These are phyloP conservation scores for Glomus cerebriforme DNA, from an alignment of 192 early-diverging fungal genomes.

Conservation along the genomic window DNA sequence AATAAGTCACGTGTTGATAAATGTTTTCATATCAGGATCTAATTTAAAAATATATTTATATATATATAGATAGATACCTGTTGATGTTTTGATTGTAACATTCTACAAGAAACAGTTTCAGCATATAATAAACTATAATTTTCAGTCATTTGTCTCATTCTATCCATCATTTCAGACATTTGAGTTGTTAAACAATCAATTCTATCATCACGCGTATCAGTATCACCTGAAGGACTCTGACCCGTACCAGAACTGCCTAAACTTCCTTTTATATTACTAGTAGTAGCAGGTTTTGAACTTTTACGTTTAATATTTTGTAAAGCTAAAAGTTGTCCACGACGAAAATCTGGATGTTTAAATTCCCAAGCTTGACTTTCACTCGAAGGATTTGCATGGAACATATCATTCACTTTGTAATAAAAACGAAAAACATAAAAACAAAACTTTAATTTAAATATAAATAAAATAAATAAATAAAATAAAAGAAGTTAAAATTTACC, in stretches of 20 bases:
- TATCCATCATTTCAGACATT: slow-evolving; percentile 27
- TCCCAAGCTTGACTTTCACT: slow-evolving; percentile 81
- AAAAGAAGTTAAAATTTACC: slow-evolving; percentile 54
- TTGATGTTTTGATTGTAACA: slow-evolving; percentile 28
- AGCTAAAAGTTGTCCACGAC: slow-evolving; percentile 67
- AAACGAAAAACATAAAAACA: background rate
- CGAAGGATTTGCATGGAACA: slow-evolving; percentile 55
- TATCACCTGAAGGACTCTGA: background rate
- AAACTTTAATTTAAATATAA: slow-evolving; percentile 39
- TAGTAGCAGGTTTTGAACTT: slow-evolving; percentile 28
- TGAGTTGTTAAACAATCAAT: slow-evolving; percentile 28
- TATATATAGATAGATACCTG: slow-evolving; percentile 15
- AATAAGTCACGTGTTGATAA: background rate
- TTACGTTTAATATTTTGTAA: slow-evolving; percentile 74
- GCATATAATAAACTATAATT: slow-evolving; percentile 25
- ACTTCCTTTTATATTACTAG: background rate
- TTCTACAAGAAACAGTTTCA: slow-evolving; percentile 27
- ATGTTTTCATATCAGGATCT: background rate
- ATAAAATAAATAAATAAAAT: too few species aligned
- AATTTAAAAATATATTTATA: background rate
- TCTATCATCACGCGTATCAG: slow-evolving; percentile 24
- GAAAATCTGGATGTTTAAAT: slow-evolving; percentile 85
- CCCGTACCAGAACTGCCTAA: background rate
- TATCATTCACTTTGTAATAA: slow-evolving; percentile 43
- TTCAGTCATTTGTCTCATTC: slow-evolving; percentile 21